These are phyloP conservation scores for Curvularia sp. DNA, from an alignment of 2,329 filamentous ascomycete species.

Conservation along the genomic window DNA sequence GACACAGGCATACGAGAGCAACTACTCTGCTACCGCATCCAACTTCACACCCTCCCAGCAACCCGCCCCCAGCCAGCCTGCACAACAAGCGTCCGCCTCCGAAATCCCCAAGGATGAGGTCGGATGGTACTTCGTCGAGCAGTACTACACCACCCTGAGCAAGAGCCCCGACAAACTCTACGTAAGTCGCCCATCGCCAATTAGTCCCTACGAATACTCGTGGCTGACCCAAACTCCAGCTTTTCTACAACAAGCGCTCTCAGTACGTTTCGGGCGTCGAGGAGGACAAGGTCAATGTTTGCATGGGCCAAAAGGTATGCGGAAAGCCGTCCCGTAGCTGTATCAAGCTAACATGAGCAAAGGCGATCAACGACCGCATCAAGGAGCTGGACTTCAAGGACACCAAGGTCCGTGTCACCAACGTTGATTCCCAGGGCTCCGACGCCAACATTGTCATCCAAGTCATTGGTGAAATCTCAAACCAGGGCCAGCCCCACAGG, in stretches of 20 bases:
- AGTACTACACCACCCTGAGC: slow-evolving; percentile 98
- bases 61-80: slow-evolving; percentile 35
- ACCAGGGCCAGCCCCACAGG: slow-evolving; percentile 87
- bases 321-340: background rate
- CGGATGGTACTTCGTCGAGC: slow-evolving; percentile 99
- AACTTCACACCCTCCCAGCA: slow-evolving; percentile 40
- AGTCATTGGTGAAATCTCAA: slow-evolving; percentile 97
- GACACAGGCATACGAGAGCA: slow-evolving; percentile 52
- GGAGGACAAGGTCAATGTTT: slow-evolving; percentile 85
- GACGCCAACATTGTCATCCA: slow-evolving; percentile 95
- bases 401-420: slow-evolving; percentile 97
- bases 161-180: slow-evolving; percentile 93
- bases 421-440: slow-evolving; percentile 95
- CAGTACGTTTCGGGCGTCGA: slow-evolving; percentile 94
- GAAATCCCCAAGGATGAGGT: slow-evolving; percentile 85
- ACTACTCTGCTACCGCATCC: slow-evolving; percentile 40
- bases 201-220: background rate
- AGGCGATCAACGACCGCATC: slow-evolving; percentile 95
- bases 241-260: slow-evolving; percentile 96
- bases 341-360: slow-evolving; percentile 6
- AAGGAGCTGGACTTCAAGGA: slow-evolving; percentile 92
- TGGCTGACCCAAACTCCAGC: slow-evolving; percentile 51
- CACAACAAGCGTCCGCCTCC: slow-evolving; percentile 38
- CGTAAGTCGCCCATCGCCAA: slow-evolving; percentile 46
- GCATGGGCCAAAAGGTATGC: slow-evolving; percentile 84